Evolutionary conservation across 352 stramenopile genomes (phyloP).

Genomic region (Albugo laibachii): DNA sequence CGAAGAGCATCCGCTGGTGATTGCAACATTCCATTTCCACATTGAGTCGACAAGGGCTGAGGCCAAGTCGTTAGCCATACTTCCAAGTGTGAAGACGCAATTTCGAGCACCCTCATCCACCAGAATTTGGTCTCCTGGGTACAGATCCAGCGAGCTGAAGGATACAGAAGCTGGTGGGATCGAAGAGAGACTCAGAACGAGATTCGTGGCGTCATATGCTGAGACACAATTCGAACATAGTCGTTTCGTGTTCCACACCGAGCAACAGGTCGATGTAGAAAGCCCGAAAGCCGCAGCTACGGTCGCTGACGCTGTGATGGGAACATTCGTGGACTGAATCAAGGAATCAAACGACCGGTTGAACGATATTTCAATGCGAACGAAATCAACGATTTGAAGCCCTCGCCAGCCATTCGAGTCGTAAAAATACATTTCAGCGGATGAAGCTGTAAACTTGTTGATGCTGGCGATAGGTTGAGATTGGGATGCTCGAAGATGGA

Average conservation of each 20-base stretch:
- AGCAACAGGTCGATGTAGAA: constrained; percentile 13
- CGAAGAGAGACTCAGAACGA: constrained; percentile 4
- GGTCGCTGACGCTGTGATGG: no score
- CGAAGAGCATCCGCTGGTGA: constrained; percentile 21
- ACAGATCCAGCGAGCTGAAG: not conserved
- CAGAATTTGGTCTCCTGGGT: constrained; percentile 21
- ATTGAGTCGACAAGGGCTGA: constrained; percentile 11
- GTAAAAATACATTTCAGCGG: constrained; percentile 30
- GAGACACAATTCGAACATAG: constrained; percentile 39
- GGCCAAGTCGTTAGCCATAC: constrained; percentile 9
- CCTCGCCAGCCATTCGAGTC: constrained; percentile 53
- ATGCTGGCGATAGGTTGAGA: constrained; percentile 19
- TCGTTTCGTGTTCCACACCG: constrained; percentile 14
- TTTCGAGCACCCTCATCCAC: constrained; percentile 22
- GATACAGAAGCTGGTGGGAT: not conserved
- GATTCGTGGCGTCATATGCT: constrained; percentile 13
- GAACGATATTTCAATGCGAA: constrained; percentile 82
- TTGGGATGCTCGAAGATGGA: constrained; percentile 18
- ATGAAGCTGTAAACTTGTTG: constrained; percentile 29
- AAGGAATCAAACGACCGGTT: constrained; percentile 31
- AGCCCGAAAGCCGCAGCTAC: constrained; percentile 7
- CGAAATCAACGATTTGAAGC: constrained; percentile 67
- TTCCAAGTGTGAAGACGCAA: constrained; percentile 8
- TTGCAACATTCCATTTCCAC: constrained; percentile 14
- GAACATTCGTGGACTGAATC: constrained; percentile 12